These are phyloP conservation scores for Candida coleopterorum DNA, from an alignment of 805 yeast genomes.

Conservation along the genomic window DNA sequence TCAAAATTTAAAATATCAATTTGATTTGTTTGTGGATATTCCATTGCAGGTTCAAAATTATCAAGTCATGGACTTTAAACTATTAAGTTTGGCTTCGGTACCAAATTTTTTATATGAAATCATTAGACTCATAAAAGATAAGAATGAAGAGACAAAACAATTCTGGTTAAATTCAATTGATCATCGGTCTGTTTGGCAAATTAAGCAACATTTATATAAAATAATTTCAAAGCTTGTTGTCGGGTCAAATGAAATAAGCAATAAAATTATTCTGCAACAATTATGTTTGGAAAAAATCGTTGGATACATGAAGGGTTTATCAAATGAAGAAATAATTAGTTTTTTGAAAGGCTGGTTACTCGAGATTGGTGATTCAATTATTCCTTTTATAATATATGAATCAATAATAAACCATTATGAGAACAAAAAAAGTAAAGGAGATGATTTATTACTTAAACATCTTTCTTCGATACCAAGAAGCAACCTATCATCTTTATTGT, in stretches of 20 bases:
- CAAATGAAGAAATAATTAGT: slow-evolving; percentile 16
- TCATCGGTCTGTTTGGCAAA: slow-evolving; percentile 19
- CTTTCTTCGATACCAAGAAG: slow-evolving; percentile 35
- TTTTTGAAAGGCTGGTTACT: slow-evolving; percentile 38
- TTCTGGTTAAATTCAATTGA: slow-evolving; percentile 26
- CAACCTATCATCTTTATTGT: slow-evolving; percentile 33
- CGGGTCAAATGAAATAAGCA: slow-evolving; percentile 10
- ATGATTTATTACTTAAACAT: slow-evolving; percentile 14
- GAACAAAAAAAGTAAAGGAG: slow-evolving; percentile 3
- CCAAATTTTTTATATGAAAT: slow-evolving; percentile 27
- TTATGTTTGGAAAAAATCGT: slow-evolving; percentile 17
- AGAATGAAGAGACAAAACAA: slow-evolving; percentile 4
- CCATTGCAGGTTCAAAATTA: slow-evolving; percentile 29
- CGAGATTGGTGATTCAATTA: slow-evolving; percentile 36
- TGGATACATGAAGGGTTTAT: slow-evolving; percentile 9
- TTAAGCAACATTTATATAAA: slow-evolving; percentile 20
- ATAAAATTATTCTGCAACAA: slow-evolving; percentile 19
- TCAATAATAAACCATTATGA: slow-evolving; percentile 19
- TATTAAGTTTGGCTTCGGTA: slow-evolving; percentile 25
- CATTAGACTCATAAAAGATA: slow-evolving; percentile 16
- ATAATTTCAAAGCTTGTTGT: not conserved
- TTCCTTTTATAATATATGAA: slow-evolving; percentile 39
- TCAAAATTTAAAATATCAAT: slow-evolving; percentile 34
- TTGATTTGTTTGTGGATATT: slow-evolving; percentile 37
- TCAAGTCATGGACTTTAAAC: slow-evolving; percentile 10